Evolutionary conservation across 345 rosid genomes (phyloP).

Genomic region (Corchorus capsularis): DNA sequence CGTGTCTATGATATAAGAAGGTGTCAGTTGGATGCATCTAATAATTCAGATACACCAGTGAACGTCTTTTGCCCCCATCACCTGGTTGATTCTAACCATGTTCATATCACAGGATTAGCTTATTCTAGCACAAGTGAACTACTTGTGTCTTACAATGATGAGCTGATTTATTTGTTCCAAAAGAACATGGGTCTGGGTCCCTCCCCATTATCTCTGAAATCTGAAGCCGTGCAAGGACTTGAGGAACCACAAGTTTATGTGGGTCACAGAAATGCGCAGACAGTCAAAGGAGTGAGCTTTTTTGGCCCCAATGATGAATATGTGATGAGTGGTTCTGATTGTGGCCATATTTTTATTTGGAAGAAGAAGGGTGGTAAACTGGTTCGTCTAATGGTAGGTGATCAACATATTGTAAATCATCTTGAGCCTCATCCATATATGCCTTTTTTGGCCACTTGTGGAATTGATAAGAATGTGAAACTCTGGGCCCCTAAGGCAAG

Average conservation of each 20-base stretch:
- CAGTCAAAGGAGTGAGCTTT: conserved; percentile 63
- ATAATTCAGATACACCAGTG: conserved; percentile 43
- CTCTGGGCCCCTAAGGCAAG: conserved; percentile 53
- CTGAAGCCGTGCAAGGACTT: conserved; percentile 35
- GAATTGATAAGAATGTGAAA: conserved; percentile 57
- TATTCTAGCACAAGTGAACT: conserved; percentile 57
- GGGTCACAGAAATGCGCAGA: conserved; percentile 62
- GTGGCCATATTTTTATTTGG: conserved; percentile 70
- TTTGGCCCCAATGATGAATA: conserved; percentile 68
- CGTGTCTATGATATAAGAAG: conserved; percentile 54
- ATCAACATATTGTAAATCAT: conserved; percentile 56
- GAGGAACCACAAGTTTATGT: conserved; percentile 48
- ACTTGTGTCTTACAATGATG: conserved; percentile 64
- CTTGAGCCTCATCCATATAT: conserved; percentile 55
- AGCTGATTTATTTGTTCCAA: conserved; percentile 54
- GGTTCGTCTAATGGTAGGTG: conserved; percentile 55
- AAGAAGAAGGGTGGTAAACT: conserved; percentile 56
- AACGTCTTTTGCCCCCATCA: conserved; percentile 52
- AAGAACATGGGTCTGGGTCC: conserved; percentile 54
- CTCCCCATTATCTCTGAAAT: conserved; percentile 35
- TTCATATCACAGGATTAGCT: conserved; percentile 59
- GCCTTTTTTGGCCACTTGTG: conserved; percentile 57
- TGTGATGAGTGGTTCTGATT: conserved; percentile 65
- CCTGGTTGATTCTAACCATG: conserved; percentile 37
- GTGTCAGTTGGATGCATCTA: conserved; percentile 42